phyloP scores from a whole-genome alignment of 202 grass and related monocot genomes.

The Brachypodium distachyon region DNA sequence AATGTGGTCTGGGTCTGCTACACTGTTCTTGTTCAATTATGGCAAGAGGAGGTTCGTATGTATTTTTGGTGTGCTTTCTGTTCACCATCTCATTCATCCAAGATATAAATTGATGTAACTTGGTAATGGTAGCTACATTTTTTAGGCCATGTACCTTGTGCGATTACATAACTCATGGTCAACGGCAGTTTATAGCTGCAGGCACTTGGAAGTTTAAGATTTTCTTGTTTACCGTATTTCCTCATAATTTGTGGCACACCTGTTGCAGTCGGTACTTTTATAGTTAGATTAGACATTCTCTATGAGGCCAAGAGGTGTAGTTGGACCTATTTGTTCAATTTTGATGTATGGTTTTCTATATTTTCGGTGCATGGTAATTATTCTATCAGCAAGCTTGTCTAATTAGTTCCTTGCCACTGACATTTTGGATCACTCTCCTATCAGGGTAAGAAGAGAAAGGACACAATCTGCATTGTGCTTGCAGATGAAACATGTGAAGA shows the following conservation, averaged over 20 bases:
- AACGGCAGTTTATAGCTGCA: neutral
- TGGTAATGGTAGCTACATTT: too few relatives aligned
- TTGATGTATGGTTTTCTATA: neutral
- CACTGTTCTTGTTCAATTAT: neutral
- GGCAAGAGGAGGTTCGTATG: neutral
- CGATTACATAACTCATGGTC: neutral
- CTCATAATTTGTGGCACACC: neutral
- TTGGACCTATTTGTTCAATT: neutral
- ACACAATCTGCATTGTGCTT: conserved; percentile 88
- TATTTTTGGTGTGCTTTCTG: too few relatives aligned
- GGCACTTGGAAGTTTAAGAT: neutral
- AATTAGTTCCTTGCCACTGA: neutral
- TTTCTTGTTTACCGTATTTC: neutral
- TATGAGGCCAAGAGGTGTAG: neutral
- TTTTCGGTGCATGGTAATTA: neutral
- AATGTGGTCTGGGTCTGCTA: neutral
- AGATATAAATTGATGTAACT: too few relatives aligned
- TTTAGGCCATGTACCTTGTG: neutral
- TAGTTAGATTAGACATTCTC: too few relatives aligned
- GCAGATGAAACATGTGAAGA: conserved; percentile 89
- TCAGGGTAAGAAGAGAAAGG: conserved; percentile 92
- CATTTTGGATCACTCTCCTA: neutral
- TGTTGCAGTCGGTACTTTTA: too few relatives aligned
- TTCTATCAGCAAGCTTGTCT: neutral
- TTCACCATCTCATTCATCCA: too few relatives aligned